phyloP scores from a whole-genome alignment of 2,329 filamentous ascomycete genomes.

The Paecilomyces variotii region DNA sequence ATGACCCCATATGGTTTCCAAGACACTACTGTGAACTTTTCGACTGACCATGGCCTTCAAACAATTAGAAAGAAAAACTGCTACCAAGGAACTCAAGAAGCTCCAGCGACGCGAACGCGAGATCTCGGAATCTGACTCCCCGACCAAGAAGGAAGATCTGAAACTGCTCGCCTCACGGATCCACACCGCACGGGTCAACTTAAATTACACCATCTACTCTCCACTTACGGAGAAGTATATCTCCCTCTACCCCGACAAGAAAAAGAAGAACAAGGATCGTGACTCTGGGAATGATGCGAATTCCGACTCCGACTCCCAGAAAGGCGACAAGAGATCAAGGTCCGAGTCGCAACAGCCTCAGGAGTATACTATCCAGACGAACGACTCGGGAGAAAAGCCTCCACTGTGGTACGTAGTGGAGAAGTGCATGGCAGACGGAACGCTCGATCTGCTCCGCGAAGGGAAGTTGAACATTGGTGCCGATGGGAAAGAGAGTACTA shows the following conservation, averaged over 20 bases:
- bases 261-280: conserved; percentile 19
- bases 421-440: conserved; percentile 36
- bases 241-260: conserved; percentile 42
- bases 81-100: conserved; percentile 30
- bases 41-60: conserved; percentile 3
- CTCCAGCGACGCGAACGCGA: conserved; percentile 33
- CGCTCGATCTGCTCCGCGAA: conserved; percentile 34
- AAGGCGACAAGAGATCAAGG: conserved; percentile 11
- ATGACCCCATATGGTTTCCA: conserved; percentile 6
- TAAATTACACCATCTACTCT: conserved; percentile 57
- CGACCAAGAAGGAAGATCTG: conserved; percentile 17
- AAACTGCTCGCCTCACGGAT: conserved; percentile 27
- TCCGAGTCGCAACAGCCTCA: not conserved
- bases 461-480: conserved; percentile 27
- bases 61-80: conserved; percentile 33
- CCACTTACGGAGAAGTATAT: conserved; percentile 54
- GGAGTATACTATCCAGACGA: not conserved
- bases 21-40: not conserved
- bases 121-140: conserved; percentile 22
- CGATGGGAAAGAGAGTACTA: conserved; percentile 6
- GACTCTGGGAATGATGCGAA: conserved; percentile 2
- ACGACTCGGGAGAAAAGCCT: conserved; percentile 19
- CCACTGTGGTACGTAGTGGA: conserved; percentile 39
- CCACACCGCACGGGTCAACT: conserved; percentile 47
- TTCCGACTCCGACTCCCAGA: conserved; percentile 11